Conservation (phyloP, 139 green algal genomes). For the Chlorokybus atmophyticus region DNA sequence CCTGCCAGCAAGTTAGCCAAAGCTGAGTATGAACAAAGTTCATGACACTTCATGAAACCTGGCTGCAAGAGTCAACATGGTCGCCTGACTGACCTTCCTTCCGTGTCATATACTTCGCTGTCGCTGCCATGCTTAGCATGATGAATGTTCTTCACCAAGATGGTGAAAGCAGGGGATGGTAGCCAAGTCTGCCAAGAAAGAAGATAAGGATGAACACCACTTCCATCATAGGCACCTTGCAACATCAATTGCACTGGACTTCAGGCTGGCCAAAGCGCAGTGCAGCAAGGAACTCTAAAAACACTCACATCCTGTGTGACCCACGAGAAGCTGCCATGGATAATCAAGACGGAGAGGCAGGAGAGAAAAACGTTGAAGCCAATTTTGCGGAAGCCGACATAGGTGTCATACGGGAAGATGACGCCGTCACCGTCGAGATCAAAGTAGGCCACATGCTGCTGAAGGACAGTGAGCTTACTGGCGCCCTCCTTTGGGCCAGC, state of each 20-base stretch:
- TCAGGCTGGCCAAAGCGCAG: background rate
- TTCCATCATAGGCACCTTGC: too few species aligned
- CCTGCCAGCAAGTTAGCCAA: too few species aligned
- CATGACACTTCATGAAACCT: too few species aligned
- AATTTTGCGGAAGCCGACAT: constrained; percentile 19
- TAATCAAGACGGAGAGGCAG: constrained; percentile 13
- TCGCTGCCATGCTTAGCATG: constrained; percentile 28
- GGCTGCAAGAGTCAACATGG: too few species aligned
- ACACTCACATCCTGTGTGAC: constrained; percentile 19
- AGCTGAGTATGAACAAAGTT: too few species aligned
- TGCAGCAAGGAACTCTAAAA: background rate
- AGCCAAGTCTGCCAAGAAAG: constrained; percentile 20
- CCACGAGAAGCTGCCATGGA: constrained; percentile 21
- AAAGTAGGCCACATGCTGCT: constrained; percentile 25
- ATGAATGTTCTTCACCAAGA: constrained; percentile 26
- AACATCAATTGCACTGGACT: too few species aligned
- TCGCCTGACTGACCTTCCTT: constrained; percentile 17
- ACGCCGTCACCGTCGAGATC: constrained; percentile 19
- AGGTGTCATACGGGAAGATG: constrained; percentile 26
- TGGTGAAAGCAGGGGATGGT: constrained; percentile 18
- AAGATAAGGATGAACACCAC: background rate
- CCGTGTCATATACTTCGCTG: constrained; percentile 26
- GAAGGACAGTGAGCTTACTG: constrained; percentile 18
- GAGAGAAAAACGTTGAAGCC: constrained; percentile 26
- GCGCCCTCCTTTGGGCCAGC: too few species aligned